Evolutionary conservation across 768 basidiomycete genomes (phyloP), one percentile per base, ranked within the genome.

Genomic region (Russula griseocarnosa): DNA sequence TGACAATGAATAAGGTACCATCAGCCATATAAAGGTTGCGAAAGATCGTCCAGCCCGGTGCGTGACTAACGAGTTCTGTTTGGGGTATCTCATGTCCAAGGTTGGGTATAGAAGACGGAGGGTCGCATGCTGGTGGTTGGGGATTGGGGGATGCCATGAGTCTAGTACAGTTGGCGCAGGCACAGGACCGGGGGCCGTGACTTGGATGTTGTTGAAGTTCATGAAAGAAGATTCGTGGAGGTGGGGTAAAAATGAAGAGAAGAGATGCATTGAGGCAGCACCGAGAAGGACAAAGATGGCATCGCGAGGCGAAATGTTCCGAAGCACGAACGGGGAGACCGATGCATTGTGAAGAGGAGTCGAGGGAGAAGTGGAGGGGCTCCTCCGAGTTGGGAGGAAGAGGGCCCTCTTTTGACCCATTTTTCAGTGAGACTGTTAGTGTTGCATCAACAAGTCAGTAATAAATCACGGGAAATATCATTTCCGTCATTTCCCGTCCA

Each of bases 21-120:
- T 92, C 88, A 53, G 86, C 83, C 84, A 93, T 81, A 80, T 95
- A 95, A 5, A 95, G 72, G 72, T 93, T 86, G 30, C 81, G 81
- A 73, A 91, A 92, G 36, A 93, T 75, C 0, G 93, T 93, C 91
- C 92, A 94, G 46, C 92, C 92, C 32, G 86, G 86, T 5, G 85
- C 86, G 60, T 90, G 88, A 26, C 83, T 78, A 14, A 85, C 73
- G 32, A 90, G 70, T 16, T 79, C 76, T 0, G 88, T 89, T 52
- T 79, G 75, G 0, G 84, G 84, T 3, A 88, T 63, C 20, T 59
- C 55, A 11, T 34, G 38, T 30, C 6, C 61, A 26, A 60, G 36
- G 24, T 51, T 14, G n/a, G 58, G 36, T 3, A 26, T 20, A 5
- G 58, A 18, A 10, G 62, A 22, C 3, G 51, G 16, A 40, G 53